Conservation (phyloP, 2,329 filamentous ascomycete species). For the Cephalotrichum gorgonifer region DNA sequence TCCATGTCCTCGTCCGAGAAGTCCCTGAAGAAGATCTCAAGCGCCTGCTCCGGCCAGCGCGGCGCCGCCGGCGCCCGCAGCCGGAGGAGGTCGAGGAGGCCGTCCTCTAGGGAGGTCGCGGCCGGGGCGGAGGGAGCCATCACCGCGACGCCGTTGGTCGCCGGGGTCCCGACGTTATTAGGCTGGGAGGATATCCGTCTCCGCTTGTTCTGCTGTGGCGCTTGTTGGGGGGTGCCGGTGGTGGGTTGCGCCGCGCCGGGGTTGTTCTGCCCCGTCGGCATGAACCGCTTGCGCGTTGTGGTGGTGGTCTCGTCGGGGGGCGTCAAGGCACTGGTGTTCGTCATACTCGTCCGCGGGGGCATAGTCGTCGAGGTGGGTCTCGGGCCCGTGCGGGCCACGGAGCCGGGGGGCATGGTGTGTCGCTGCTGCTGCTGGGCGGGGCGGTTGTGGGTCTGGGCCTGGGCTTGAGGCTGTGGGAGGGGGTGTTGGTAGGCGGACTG, state of each 20-base stretch:
- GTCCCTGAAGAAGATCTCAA: slow-evolving; percentile 49
- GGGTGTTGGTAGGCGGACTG: slow-evolving; percentile 10
- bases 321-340: slow-evolving; percentile 36
- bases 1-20: slow-evolving; percentile 47
- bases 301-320: slow-evolving; percentile 41
- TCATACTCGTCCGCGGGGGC: slow-evolving; percentile 26
- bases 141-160: slow-evolving; percentile 10
- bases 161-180: slow-evolving; percentile 13
- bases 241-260: slow-evolving; percentile 11
- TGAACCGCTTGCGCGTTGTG: slow-evolving; percentile 29
- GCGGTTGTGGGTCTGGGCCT: slow-evolving; percentile 16
- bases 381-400: background rate
- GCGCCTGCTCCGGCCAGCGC: slow-evolving; percentile 45
- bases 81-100: slow-evolving; percentile 23
- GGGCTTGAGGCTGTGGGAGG: slow-evolving; percentile 5
- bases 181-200: slow-evolving; percentile 14
- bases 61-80: slow-evolving; percentile 20
- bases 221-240: slow-evolving; percentile 14
- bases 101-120: slow-evolving; percentile 15
- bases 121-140: background rate
- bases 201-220: slow-evolving; percentile 3
- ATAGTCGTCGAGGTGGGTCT: slow-evolving; percentile 23
- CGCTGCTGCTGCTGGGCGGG: slow-evolving; percentile 6
- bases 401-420: background rate
- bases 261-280: background rate